Base-by-base conservation (phyloP, 441 rosid species). In the Corymbia citriodora region DNA sequence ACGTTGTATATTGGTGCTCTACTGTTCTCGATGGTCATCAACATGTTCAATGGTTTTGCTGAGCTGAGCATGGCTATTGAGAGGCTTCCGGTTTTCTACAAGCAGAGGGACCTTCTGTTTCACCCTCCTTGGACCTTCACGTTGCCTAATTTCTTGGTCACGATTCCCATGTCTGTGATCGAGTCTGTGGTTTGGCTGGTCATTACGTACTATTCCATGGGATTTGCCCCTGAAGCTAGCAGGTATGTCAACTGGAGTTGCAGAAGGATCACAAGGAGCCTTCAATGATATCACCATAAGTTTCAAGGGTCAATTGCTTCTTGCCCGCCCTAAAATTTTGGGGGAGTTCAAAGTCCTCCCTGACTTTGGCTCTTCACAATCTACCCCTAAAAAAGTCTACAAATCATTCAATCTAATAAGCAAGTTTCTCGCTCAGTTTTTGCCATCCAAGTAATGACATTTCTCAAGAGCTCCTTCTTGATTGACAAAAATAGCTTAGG, bases 91-190 rank as follows among this genome's bases (percentile, higher is more conserved):
- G 99, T 97, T 90, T 97, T 97, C 90, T 97, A 96, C 93, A 97
- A 97, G 95, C 99, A 98, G 65, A 96, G 99, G 81, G 99, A 98
- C 88, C 97, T 97, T 52, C 79, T 94, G 74, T 97, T 96, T 87
- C 95, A 97, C 79, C 99, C 99, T 13, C 93, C 96, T 7, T 97
- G 99, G 99, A 91, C 98, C 55, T 98, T 92, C 91, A 95, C 98
- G 1, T 90, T 97, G 53, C 99, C 99, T 15, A 95, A 94, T 45
- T 93, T 96, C 92, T 90, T 96, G 90, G 94, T 96, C 18, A 82
- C 93, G 68, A 87, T 98, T 50, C 99, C 99, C 1, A 92, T 95
- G 54, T 94, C 99, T 2, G 86, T 96, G 49, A 85, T 96, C 9
- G 99, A 97, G 89, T 91, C 99, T 25, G 9, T 92, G 31, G 94